Evolutionary conservation across 306 rosid genomes (phyloP).

Genomic region (Gynostemma pentaphyllum): DNA sequence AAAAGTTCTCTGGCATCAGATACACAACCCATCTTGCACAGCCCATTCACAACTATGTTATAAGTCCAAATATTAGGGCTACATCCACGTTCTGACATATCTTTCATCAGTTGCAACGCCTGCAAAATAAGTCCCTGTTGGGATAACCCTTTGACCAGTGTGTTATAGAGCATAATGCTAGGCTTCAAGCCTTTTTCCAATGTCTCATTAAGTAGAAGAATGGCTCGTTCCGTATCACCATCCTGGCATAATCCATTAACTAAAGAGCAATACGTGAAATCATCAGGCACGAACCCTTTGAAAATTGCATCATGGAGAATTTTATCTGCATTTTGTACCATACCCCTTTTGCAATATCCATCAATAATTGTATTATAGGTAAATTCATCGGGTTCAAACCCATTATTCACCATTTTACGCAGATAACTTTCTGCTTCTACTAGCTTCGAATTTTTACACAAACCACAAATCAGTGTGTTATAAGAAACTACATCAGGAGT

Average conservation of each 20-base stretch:
- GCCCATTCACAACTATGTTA: conserved; percentile 62
- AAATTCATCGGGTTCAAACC: conserved; percentile 61
- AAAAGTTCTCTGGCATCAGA: conserved; percentile 58
- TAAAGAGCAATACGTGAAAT: conserved; percentile 72
- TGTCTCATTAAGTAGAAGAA: conserved; percentile 53
- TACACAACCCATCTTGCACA: conserved; percentile 86
- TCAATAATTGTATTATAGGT: conserved; percentile 70
- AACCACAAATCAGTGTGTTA: conserved; percentile 65
- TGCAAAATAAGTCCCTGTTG: conserved; percentile 67
- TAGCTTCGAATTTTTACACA: conserved; percentile 52
- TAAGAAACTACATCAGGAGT: conserved; percentile 75
- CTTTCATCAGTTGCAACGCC: conserved; percentile 70
- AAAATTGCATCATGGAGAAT: conserved; percentile 62
- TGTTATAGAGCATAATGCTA: conserved; percentile 58
- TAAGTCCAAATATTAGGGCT: conserved; percentile 66
- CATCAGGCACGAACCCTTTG: conserved; percentile 78
- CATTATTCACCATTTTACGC: conserved; percentile 67
- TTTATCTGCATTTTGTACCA: conserved; percentile 58
- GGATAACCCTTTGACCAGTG: conserved; percentile 68
- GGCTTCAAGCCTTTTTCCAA: conserved; percentile 52
- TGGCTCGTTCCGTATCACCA: conserved; percentile 57
- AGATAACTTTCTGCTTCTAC: conserved; percentile 58
- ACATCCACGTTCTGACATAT: conserved; percentile 65
- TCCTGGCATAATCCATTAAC: conserved; percentile 56
- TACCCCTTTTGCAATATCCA: conserved; percentile 70